Percentiles rank a stretch among this genome's conserved stretches.
These are phyloP conservation scores for Heritiera fomes DNA, from an alignment of 345 rosid genomes.

Conservation along the genomic window DNA sequence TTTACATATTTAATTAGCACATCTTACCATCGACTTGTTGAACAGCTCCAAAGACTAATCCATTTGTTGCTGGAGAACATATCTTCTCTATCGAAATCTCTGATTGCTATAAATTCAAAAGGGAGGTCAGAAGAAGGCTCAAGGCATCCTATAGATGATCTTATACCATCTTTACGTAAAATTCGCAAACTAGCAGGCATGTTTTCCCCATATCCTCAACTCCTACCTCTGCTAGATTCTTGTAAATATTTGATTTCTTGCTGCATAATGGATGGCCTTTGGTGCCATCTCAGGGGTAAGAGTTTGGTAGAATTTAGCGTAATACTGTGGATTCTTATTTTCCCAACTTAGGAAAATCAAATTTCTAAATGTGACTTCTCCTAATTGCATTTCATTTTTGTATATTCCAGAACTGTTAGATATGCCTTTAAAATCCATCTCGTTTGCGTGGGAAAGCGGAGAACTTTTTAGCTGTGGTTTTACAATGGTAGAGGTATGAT, in stretches of 20 bases:
- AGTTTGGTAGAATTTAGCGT: not conserved
- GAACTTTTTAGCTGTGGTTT: conserved; percentile 72
- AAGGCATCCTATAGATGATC: conserved; percentile 41
- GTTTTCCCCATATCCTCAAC: conserved; percentile 28
- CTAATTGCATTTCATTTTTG: conserved; percentile 12
- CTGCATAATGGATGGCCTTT: not conserved
- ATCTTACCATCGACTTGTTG: conserved; percentile 23
- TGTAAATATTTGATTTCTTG: not conserved
- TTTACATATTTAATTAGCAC: conserved; percentile 13
- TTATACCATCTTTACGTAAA: conserved; percentile 73
- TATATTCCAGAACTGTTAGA: conserved; percentile 69
- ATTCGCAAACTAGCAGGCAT: conserved; percentile 85
- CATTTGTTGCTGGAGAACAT: conserved; percentile 73
- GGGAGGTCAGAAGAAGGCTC: conserved; percentile 42
- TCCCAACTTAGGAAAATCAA: not conserved
- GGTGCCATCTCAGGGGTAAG: not conserved
- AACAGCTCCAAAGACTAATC: conserved; percentile 83
- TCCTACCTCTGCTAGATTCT: conserved; percentile 7
- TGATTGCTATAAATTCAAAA: conserved; percentile 38
- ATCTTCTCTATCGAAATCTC: conserved; percentile 61
- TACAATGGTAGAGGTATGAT: conserved; percentile 72
- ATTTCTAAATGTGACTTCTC: conserved; percentile 7
- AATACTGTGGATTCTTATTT: not conserved
- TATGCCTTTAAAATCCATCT: conserved; percentile 85
- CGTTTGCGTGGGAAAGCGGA: conserved; percentile 82